Evolutionary conservation across 164 flowering plant genomes (phyloP), one percentile per base, ranked within the genome.

Genomic region (Malania oleifera): DNA sequence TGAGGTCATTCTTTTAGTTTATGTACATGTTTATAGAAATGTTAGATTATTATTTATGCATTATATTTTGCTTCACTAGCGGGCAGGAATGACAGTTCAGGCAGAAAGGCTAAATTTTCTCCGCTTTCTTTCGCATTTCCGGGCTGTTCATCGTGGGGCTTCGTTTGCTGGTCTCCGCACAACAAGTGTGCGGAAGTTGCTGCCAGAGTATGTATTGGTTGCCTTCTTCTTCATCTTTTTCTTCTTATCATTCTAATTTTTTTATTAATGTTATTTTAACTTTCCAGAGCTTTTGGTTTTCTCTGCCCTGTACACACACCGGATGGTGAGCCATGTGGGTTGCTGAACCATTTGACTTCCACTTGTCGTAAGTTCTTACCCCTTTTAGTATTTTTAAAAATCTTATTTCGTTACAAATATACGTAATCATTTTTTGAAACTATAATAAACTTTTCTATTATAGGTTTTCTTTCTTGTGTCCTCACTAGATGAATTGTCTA

Each of bases 261-360:
- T 28, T 1, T 28, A 17, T 24, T 46, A 18, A 12, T 35, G 1
- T 24, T 62, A 50, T 40, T 17, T 22, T 61, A 4, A 13, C 13
- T 41, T 24, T 67, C 49, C 79, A 93, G 98, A 73, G 69, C 97
- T 20, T 93, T 97, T 96, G 98, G 98, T 22, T 93, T 93, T 72
- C 82, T 93, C 51, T 93, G 97, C 67, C 98, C 98, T 61, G 98
- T 93, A 60, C 97, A 93, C 70, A 93, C 98, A 39, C 98, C 98
- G 67, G 98, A 93, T 77, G 98, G 98, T 38, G 89, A 69, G 54
- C 97, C 96, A 19, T 93, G 98, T 78, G 98, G 98, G 37, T 70
- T 93, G 82, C 76, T 89, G 59, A 93, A 90, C 62, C 98, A 93
- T 68, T 64, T 93, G 91, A 64, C 96, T 56, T 56, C 74, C 51